phyloP scores from a whole-genome alignment of 2,329 filamentous ascomycete species.

The Claviceps lovelessii region DNA sequence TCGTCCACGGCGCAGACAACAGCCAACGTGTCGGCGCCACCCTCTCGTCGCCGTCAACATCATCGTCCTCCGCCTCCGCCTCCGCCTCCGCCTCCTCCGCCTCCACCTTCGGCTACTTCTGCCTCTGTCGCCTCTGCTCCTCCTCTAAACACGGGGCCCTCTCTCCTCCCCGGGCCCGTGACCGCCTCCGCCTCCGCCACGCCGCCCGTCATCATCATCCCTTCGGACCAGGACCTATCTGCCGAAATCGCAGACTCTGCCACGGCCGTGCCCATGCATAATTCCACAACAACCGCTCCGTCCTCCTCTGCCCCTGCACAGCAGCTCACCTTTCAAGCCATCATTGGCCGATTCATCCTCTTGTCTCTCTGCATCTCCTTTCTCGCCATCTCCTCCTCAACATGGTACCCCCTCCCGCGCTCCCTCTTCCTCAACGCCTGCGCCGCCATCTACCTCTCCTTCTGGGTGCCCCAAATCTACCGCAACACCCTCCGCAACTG shows the following conservation, averaged over 20 bases:
- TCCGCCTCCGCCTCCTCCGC: conserved; percentile 3
- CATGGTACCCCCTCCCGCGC: conserved; percentile 44
- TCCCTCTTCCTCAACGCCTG: conserved; percentile 47
- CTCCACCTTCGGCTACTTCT: background rate
- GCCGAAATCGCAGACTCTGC: conserved; percentile 40
- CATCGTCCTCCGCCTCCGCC: background rate
- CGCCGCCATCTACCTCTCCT: conserved; percentile 65
- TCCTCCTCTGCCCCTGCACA: conserved; percentile 8
- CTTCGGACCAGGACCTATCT: conserved; percentile 49
- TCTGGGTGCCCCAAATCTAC: conserved; percentile 85
- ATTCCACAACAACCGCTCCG: no score
- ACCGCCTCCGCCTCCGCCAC: conserved; percentile 33
- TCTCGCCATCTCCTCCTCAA: conserved; percentile 42
- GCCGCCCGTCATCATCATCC: conserved; percentile 45
- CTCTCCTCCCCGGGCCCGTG: conserved; percentile 26
- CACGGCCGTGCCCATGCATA: conserved; percentile 17
- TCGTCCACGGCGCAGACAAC: conserved; percentile 4
- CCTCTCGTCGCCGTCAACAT: background rate
- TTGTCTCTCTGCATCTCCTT: conserved; percentile 41
- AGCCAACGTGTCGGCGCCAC: background rate
- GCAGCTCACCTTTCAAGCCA: conserved; percentile 34
- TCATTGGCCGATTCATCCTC: conserved; percentile 44
- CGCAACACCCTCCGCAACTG: conserved; percentile 86
- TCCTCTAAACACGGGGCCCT: conserved; percentile 1
- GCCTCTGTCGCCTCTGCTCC: conserved; percentile 7